Evolutionary conservation across 805 yeast species (phyloP), one percentile per base, ranked within the genome.

Genomic region (Maudiozyma barnettii): DNA sequence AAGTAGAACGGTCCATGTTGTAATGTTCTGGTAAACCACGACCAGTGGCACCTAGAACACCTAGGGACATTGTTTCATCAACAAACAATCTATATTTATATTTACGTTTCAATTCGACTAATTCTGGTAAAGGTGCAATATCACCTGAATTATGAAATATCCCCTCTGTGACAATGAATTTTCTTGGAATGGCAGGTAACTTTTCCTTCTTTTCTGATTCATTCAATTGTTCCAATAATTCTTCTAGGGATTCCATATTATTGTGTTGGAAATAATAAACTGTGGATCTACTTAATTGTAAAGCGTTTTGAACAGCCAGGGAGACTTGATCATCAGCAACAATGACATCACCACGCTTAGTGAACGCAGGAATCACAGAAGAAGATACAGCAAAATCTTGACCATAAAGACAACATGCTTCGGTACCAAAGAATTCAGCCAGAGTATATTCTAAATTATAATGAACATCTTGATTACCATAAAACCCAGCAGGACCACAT

Each of bases 401-500:
- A 41, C 97, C 95, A 62, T 93, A 93, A 40, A 91, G 69, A 47
- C 93, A 86, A 43, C 88, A 80, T 47, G 76, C 75, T 53, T 86
- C 95, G 2, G 87, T 76, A 22, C 84, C 88, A 54, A 91, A 78
- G 60, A 80, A 91, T 30, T 71, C 63, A 12, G 96, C 80, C 50
- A 93, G 67, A 51, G 80, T 84, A 56, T 79, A 79, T 63, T 89
- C 95, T 48, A 86, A 72, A 56, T 82, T 75, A 47, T 80, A 81
- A 61, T 93, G 99, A 40, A 82, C 88, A 61, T 89, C 96, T 66
- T 89, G 96, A 50, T 89, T 84, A 51, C 99, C 99, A 65, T 90
- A 93, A 59, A 93, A 93, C 48, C 95, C 95, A 39, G 97, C 95
- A 5, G 99, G 98, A 38, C 98, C 96, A 72, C 99, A 93, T 0